Base-by-base conservation (phyloP, 345 rosid species). In the Erysimum cheiranthoides region DNA sequence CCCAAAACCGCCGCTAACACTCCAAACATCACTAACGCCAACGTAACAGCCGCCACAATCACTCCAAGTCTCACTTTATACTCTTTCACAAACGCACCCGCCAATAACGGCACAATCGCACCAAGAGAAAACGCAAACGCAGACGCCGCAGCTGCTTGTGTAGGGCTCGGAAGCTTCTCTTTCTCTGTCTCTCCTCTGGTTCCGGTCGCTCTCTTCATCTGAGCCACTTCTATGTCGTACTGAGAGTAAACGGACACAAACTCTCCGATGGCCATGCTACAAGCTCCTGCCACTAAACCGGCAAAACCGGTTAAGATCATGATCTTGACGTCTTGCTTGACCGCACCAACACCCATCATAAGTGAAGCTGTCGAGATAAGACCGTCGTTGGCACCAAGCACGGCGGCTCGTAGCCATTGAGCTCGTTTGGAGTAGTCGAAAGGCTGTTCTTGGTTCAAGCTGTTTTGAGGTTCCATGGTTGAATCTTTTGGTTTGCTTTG, bases 241-340 rank as follows among this genome's bases (percentile, higher is more conserved):
- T 93, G 98, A 7, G 98, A 87, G 70, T 90, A 84, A 17, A 93
- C 98, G 0, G 97, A 93, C 28, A 93, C 97, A 27, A 87, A 90
- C 81, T 93, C 97, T 12, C 97, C 97, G 3, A 93, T 90, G 12
- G 96, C 94, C 98, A 93, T 93, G 84, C 98, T 93, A 53, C 94
- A 93, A 11, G 98, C 98, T 2, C 98, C 98, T 1, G 94, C 96
- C 0, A 93, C 91, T 3, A 90, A 68, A n/a, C 98, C 98, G 0
- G 98, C 96, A 18, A 93, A 93, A 6, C 98, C 98, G 2, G 94
- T 81, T 6, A 93, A 80, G 32, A 93, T 80, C 98, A 93, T 93
- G 54, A 63, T 80, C 36, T 87, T 89, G 30, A 85, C 73, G 77
- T 93, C 96, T 73, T 82, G 78, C 66, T 85, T 93, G 0, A 90